Evolutionary conservation across 768 basidiomycete species (phyloP).

Genomic region (Favolaschia claudopus): DNA sequence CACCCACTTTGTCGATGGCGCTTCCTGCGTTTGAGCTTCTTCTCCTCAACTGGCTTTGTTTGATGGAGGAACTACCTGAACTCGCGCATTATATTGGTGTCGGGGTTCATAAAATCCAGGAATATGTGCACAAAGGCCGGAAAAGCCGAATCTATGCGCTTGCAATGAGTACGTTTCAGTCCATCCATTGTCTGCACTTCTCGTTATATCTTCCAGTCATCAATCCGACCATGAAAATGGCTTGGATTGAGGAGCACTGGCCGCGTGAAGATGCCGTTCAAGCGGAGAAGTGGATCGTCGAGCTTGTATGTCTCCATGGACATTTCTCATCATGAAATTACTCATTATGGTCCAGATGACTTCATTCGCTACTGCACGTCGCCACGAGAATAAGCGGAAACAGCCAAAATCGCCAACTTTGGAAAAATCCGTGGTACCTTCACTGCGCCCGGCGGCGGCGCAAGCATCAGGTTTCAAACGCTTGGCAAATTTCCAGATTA

Average conservation of each 20-base stretch:
- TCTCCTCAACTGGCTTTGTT: constrained; percentile 20
- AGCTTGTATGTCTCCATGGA: constrained; percentile 30
- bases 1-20: constrained; percentile 40
- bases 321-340: neutral
- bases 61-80: constrained; percentile 27
- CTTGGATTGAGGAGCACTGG: constrained; percentile 29
- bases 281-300: constrained; percentile 27
- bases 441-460: no score
- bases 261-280: neutral
- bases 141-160: constrained; percentile 37
- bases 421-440: no score
- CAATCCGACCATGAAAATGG: constrained; percentile 29
- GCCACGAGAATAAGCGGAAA: no score
- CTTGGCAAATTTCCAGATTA: no score
- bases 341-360: neutral
- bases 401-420: no score
- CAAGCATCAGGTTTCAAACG: no score
- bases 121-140: constrained; percentile 34
- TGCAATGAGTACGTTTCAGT: constrained; percentile 42
- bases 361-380: neutral
- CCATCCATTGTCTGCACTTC: neutral
- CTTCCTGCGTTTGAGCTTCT: constrained; percentile 42
- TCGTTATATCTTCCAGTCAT: constrained; percentile 22
- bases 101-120: constrained; percentile 37
- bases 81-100: constrained; percentile 34